phyloP scores from a whole-genome alignment of 176 grass and related monocot species.

The Leersia perrieri region DNA sequence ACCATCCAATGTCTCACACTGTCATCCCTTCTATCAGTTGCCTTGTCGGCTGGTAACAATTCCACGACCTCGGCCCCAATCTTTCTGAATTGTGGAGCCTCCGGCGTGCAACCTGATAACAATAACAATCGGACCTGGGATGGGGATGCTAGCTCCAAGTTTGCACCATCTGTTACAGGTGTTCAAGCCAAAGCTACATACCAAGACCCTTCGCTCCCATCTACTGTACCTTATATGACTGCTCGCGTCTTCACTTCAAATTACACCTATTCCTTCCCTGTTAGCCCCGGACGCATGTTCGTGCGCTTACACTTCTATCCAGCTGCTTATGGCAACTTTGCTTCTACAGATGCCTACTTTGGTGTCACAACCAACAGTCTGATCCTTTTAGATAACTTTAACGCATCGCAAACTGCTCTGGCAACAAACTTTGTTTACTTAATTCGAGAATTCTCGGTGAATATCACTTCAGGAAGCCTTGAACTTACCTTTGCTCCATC shows the following conservation, averaged over 20 bases:
- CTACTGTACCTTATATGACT: conserved; percentile 2
- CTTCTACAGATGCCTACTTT: not conserved
- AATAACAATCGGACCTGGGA: too few species aligned
- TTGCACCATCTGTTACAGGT: not conserved
- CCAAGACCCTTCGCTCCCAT: conserved; percentile 4
- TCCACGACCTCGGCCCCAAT: too few species aligned
- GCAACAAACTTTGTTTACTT: not conserved
- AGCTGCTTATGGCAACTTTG: not conserved
- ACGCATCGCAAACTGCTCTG: not conserved
- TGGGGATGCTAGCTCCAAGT: conserved; percentile 5
- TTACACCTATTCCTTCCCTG: conserved; percentile 17
- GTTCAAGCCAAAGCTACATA: not conserved
- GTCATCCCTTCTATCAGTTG: too few species aligned
- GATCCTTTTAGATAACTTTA: not conserved
- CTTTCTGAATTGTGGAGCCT: too few species aligned
- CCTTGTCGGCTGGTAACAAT: too few species aligned
- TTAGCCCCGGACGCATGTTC: not conserved
- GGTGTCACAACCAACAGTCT: not conserved
- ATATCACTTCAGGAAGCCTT: not conserved
- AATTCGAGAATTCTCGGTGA: not conserved
- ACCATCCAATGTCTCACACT: too few species aligned
- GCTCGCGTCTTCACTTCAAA: conserved; percentile 21
- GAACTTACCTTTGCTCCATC: conserved; percentile 8
- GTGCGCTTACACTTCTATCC: conserved; percentile 19
- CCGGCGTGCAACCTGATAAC: too few species aligned